A percentile compares a stretch with the other conserved stretches of the same genome.
phyloP scores from a whole-genome alignment of 805 yeast genomes.

The Yarrowia phangngaensis region DNA sequence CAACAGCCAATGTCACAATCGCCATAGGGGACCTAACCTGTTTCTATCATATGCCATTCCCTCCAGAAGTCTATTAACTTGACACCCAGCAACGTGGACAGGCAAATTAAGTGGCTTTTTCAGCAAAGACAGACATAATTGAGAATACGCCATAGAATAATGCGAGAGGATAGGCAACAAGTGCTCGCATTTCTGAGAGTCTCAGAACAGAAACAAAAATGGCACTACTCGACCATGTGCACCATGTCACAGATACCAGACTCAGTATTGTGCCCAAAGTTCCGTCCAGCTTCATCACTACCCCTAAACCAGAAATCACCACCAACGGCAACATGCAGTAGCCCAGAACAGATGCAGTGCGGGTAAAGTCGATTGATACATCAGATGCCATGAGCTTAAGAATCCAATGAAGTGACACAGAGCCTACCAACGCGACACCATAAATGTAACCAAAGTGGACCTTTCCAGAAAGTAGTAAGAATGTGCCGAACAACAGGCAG shows the following conservation, averaged over 20 bases:
- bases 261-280: constrained; percentile 67
- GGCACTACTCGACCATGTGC: constrained; percentile 90
- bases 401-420: constrained; percentile 74
- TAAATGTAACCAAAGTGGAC: constrained; percentile 95
- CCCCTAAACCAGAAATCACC: constrained; percentile 65
- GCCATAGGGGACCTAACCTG: too few species aligned
- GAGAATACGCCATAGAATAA: constrained; percentile 93
- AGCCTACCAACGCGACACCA: constrained; percentile 92
- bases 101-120: too few species aligned
- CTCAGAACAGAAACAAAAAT: constrained; percentile 82
- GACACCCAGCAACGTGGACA: too few species aligned
- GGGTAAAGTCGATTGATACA: constrained; percentile 45
- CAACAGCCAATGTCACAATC: too few species aligned
- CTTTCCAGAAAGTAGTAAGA: constrained; percentile 78
- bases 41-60: too few species aligned
- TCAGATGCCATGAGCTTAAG: constrained; percentile 76
- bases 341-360: constrained; percentile 89
- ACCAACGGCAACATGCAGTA: constrained; percentile 91
- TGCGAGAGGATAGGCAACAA: constrained; percentile 89
- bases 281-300: constrained; percentile 65
- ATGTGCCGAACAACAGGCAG: constrained; percentile 80
- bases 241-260: constrained; percentile 72
- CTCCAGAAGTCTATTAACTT: too few species aligned
- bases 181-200: constrained; percentile 76
- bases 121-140: constrained; percentile 85